Conservation (phyloP, 495 filamentous ascomycete species). For the Penicillium simplicissimum region DNA sequence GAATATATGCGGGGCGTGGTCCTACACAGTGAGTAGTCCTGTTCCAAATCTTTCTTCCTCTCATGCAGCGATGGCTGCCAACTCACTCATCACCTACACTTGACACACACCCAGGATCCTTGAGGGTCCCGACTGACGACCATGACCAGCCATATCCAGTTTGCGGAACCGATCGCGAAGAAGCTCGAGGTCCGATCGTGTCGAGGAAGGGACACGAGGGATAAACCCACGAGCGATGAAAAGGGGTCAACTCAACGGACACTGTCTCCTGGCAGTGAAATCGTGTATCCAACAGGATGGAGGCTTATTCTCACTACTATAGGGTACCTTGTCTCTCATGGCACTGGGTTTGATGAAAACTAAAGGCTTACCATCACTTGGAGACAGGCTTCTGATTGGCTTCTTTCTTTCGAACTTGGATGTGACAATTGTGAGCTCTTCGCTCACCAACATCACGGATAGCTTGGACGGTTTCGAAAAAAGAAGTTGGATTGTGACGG, state of each 20-base stretch:
- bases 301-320: conserved; percentile 39
- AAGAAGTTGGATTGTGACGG: conserved; percentile 57
- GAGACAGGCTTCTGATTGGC: conserved; percentile 49
- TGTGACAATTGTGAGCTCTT: conserved; percentile 64
- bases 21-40: conserved; percentile 23
- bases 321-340: conserved; percentile 29
- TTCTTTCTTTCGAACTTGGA: conserved; percentile 63
- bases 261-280: conserved; percentile 31
- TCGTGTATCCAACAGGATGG: conserved; percentile 48
- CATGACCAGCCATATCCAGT: conserved; percentile 29
- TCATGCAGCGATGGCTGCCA: conserved; percentile 22
- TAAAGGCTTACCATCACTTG: conserved; percentile 2
- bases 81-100: conserved; percentile 18
- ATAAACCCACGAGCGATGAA: conserved; percentile 10
- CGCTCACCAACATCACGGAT: conserved; percentile 59
- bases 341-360: not conserved
- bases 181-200: conserved; percentile 6
- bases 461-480: conserved; percentile 54
- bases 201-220: conserved; percentile 9
- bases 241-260: conserved; percentile 28
- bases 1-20: conserved; percentile 31
- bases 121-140: conserved; percentile 9
- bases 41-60: conserved; percentile 22
- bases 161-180: conserved; percentile 25
- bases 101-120: conserved; percentile 16